Percentiles rank a stretch among this genome's conserved stretches.
phyloP scores from a whole-genome alignment of 139 green algal genomes.

The Mesotaenium endlicherianum region DNA sequence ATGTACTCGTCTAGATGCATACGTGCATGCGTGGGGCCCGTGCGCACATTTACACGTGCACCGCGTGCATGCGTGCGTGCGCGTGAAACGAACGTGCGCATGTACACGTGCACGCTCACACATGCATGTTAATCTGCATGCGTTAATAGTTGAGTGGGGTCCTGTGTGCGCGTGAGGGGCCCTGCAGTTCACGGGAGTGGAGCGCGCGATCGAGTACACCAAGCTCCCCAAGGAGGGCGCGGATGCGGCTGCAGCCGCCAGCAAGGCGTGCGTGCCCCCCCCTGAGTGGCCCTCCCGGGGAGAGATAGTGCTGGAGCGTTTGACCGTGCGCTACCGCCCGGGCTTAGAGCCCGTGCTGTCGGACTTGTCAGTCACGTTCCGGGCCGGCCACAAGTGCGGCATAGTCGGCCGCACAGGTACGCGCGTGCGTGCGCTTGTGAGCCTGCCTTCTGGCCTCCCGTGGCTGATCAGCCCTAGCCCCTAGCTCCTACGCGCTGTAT shows the following conservation, averaged over 20 bases:
- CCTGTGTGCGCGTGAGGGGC: too few species aligned
- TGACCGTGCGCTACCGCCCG: constrained; percentile 76
- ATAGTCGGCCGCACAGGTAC: constrained; percentile 69
- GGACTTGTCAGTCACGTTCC: constrained; percentile 41
- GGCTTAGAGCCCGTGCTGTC: constrained; percentile 71
- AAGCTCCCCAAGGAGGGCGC: constrained; percentile 10
- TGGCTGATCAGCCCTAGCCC: too few species aligned
- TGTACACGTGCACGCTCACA: too few species aligned
- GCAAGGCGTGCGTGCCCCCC: background rate
- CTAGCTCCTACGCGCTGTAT: too few species aligned
- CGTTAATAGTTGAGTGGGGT: too few species aligned
- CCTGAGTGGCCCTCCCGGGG: constrained; percentile 41
- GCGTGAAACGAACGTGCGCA: too few species aligned
- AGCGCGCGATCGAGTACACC: constrained; percentile 78
- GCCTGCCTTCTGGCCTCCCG: too few species aligned
- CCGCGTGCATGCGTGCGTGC: background rate
- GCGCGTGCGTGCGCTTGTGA: too few species aligned
- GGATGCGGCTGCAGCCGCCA: background rate
- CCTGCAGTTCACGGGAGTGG: constrained; percentile 82
- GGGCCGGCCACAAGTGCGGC: constrained; percentile 61
- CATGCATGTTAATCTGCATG: too few species aligned
- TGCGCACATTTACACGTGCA: background rate
- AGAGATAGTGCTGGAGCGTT: constrained; percentile 56
- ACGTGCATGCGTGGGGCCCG: background rate
- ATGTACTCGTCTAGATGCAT: background rate